phyloP scores from a whole-genome alignment of 345 rosid species.

The Euphorbia pulcherrima region DNA sequence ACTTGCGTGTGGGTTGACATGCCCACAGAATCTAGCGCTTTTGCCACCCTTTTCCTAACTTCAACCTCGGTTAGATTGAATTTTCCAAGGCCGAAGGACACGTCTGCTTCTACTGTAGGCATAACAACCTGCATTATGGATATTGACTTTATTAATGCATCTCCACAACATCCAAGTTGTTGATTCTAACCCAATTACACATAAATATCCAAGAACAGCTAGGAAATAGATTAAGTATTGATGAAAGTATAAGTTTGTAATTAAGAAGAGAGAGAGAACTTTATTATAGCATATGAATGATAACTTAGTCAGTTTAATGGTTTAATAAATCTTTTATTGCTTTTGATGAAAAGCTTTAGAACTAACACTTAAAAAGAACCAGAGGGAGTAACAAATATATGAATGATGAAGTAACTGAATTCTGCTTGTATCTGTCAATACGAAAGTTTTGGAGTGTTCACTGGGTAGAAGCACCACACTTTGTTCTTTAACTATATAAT shows the following conservation, averaged over 20 bases:
- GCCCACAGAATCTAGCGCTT: constrained; percentile 73
- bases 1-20: constrained; percentile 66
- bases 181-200: not conserved
- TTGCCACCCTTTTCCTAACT: constrained; percentile 59
- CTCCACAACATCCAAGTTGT: not conserved
- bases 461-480: not conserved
- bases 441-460: not conserved
- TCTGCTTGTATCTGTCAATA: not conserved
- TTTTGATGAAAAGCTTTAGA: too few relatives aligned
- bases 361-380: too few relatives aligned
- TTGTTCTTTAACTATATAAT: not conserved
- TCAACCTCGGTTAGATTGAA: constrained; percentile 47
- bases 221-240: too few relatives aligned
- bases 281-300: too few relatives aligned
- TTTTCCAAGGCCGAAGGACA: constrained; percentile 89
- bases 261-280: too few relatives aligned
- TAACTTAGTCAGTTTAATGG: too few relatives aligned
- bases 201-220: not conserved
- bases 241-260: too few relatives aligned
- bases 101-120: constrained; percentile 97
- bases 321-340: too few relatives aligned
- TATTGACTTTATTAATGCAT: constrained; percentile 3
- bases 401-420: not conserved
- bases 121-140: constrained; percentile 65
- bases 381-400: too few relatives aligned